phyloP scores from a whole-genome alignment of 139 green algal genomes.

The Picochlorum sp. region DNA sequence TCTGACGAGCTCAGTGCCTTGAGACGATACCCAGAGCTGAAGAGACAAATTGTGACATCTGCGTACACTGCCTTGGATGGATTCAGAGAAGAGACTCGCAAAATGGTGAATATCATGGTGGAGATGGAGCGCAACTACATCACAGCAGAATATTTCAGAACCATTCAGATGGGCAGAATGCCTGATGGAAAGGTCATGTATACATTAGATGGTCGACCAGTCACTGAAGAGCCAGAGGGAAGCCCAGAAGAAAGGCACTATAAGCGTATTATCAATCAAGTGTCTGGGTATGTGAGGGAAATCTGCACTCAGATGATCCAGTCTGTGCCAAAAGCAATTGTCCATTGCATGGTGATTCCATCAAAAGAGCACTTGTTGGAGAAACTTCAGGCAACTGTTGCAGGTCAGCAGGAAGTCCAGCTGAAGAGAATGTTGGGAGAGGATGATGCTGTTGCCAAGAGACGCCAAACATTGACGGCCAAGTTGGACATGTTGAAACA shows the following conservation, averaged over 20 bases:
- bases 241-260: conserved; percentile 44
- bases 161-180: conserved; percentile 37
- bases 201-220: conserved; percentile 32
- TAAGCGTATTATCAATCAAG: conserved; percentile 64
- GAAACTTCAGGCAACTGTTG: conserved; percentile 62
- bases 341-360: conserved; percentile 75
- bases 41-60: conserved; percentile 64
- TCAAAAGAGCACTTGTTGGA: conserved; percentile 68
- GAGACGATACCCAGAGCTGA: conserved; percentile 68
- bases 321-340: conserved; percentile 86
- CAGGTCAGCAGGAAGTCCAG: conserved; percentile 60
- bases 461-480: conserved; percentile 34
- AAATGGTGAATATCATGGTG: conserved; percentile 66
- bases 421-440: conserved; percentile 75
- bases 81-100: conserved; percentile 45
- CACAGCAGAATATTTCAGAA: conserved; percentile 79
- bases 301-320: conserved; percentile 79
- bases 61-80: conserved; percentile 55
- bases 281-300: conserved; percentile 83
- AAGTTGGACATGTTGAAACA: conserved; percentile 41
- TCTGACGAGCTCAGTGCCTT: conserved; percentile 38
- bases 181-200: conserved; percentile 41
- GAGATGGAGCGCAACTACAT: conserved; percentile 92
- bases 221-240: conserved; percentile 38
- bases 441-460: conserved; percentile 67